These are phyloP conservation scores for Aspergillus pseudoviridinutans DNA, from an alignment of 2,329 filamentous ascomycete species.

Conservation along the genomic window DNA sequence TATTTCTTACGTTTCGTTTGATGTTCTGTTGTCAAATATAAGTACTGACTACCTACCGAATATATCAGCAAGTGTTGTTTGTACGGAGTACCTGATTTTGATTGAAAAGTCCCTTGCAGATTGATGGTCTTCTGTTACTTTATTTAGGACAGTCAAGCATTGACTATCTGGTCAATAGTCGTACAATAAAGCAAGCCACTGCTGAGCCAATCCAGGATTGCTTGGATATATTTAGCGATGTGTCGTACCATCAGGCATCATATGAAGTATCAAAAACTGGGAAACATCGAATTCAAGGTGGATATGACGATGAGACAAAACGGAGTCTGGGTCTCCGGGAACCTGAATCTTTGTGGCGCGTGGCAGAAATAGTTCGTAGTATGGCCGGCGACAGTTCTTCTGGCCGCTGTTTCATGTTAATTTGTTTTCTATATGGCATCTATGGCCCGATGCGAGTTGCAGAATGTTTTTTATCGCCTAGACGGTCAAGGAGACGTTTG, in stretches of 20 bases:
- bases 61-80: background rate
- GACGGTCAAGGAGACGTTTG: too few species aligned
- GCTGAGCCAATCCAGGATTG: background rate
- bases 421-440: background rate
- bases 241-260: background rate
- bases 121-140: background rate
- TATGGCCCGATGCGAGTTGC: background rate
- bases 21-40: too few species aligned
- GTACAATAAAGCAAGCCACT: background rate
- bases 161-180: background rate
- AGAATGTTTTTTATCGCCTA: too few species aligned
- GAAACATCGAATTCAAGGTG: too few species aligned
- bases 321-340: background rate
- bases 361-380: background rate
- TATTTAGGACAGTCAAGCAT: background rate
- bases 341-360: background rate
- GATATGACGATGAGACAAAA: background rate
- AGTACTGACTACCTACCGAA: background rate
- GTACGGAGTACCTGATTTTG: too few species aligned
- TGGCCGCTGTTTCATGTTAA: background rate
- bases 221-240: background rate
- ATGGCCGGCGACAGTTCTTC: background rate
- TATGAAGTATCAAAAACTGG: background rate
- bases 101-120: background rate
- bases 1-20: background rate